Base-by-base conservation (phyloP, 805 yeast species). In the Pachysolen tannophilus region DNA sequence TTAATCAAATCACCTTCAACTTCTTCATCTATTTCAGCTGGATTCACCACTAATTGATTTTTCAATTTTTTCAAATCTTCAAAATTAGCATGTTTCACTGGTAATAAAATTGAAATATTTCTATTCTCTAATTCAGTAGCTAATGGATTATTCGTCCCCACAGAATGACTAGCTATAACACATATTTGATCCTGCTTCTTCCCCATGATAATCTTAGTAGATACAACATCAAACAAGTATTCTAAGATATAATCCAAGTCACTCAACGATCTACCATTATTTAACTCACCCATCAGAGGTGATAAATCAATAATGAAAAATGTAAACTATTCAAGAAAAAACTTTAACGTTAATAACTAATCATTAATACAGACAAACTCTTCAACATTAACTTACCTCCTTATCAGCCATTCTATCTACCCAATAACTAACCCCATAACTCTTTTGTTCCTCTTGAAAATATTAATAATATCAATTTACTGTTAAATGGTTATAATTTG, bases 261-360 rank as follows among this genome's bases (percentile, higher is more conserved):
- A 43, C 53, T 72, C 63, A 66, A 14, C 57, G 64, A 43, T 60
- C 68, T 39, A 48, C 62, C 58, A 61, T 53, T 26, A 58, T 50
- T 17, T 50, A 53, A 38, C 43, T 56, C 26, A 55, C 66, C 50
- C 75, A 66, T 48, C 43, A 67, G 43, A 48, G 61, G 58, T 8
- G 72, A 63, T 10, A 67, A 54, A 48, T 78, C 84, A 11, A 73
- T 61, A 8, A 75, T 58, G 43, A 68, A 73, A 16, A 40, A 47
- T 5, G 53, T 43, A 10, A 34, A 30, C 24, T 52, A 54, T 26
- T 47, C 49, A n/a, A n/a, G n/a, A n/a, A n/a, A n/a, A n/a, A n/a
- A n/a, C n/a, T 11, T 5, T 8, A 4, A 4, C 13, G 26, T 23
- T 23, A 23, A 8, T 23, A 23, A 23, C 26, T 23, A 23, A 23